phyloP scores from a whole-genome alignment of 1,284 basidiomycete genomes.

The Abortiporus biennis region DNA sequence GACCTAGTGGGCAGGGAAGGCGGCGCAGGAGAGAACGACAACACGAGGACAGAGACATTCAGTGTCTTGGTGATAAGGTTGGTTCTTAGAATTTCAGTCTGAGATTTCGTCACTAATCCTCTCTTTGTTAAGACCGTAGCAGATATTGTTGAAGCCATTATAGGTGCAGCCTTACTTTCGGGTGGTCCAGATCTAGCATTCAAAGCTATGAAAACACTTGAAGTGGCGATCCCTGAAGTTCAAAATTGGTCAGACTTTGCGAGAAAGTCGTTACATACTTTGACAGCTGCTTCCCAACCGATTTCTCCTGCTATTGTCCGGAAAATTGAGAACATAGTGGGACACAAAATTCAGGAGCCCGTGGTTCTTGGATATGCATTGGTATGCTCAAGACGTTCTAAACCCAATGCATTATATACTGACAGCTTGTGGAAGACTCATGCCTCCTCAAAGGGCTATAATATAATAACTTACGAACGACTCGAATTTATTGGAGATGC shows the following conservation, averaged over 20 bases:
- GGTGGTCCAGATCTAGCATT: slow-evolving; percentile 63
- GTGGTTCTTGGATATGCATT: slow-evolving; percentile 66
- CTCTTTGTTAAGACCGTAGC: slow-evolving; percentile 53
- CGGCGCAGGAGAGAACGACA: slow-evolving; percentile 34
- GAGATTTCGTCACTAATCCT: slow-evolving; percentile 7
- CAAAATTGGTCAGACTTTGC: slow-evolving; percentile 65
- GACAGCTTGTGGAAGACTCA: slow-evolving; percentile 51
- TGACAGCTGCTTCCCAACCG: slow-evolving; percentile 13
- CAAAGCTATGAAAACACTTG: slow-evolving; percentile 53
- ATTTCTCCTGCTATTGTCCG: slow-evolving; percentile 34
- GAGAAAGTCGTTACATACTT: slow-evolving; percentile 30
- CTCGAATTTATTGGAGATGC: slow-evolving; percentile 82
- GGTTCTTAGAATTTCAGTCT: slow-evolving; percentile 2
- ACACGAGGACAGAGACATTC: slow-evolving; percentile 40
- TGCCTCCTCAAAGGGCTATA: slow-evolving; percentile 47
- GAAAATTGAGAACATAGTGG: slow-evolving; percentile 57
- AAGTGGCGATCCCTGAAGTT: slow-evolving; percentile 53
- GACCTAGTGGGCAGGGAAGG: slow-evolving; percentile 2
- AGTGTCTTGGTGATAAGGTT: slow-evolving; percentile 76
- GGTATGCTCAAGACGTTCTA: slow-evolving; percentile 29
- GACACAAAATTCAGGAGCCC: slow-evolving; percentile 51
- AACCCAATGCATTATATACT: slow-evolving; percentile 3
- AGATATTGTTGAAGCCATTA: slow-evolving; percentile 76
- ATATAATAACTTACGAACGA: slow-evolving; percentile 58
- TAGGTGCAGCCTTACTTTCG: slow-evolving; percentile 72